Evolutionary conservation across 805 yeast species (phyloP).

Genomic region (Lachancea dasiensis): DNA sequence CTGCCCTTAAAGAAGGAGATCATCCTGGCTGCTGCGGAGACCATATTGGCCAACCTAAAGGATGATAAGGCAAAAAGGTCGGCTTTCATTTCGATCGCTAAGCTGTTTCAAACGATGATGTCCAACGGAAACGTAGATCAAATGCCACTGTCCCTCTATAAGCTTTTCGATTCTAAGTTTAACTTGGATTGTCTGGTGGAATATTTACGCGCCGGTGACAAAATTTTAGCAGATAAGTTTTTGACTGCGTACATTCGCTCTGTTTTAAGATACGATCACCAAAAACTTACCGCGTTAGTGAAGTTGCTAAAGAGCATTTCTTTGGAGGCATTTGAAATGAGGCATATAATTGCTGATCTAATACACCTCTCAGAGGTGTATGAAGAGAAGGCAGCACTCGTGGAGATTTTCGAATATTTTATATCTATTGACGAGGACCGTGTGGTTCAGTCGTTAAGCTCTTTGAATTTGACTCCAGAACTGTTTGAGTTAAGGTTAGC

Average conservation of each 20-base stretch:
- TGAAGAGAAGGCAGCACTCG: conserved; percentile 36
- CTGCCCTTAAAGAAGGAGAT: conserved; percentile 53
- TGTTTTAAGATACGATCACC: conserved; percentile 39
- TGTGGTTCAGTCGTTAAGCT: conserved; percentile 36
- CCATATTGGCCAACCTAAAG: conserved; percentile 45
- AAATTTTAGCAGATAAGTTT: conserved; percentile 36
- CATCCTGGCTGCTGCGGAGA: conserved; percentile 53
- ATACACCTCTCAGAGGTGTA: conserved; percentile 34
- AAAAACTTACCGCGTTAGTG: conserved; percentile 33
- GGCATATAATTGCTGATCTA: conserved; percentile 35
- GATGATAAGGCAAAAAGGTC: conserved; percentile 35
- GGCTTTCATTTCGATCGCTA: conserved; percentile 43
- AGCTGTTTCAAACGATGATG: conserved; percentile 43
- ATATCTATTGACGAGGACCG: conserved; percentile 34
- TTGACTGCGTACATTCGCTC: conserved; percentile 41
- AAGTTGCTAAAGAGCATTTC: conserved; percentile 32
- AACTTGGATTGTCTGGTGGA: conserved; percentile 16
- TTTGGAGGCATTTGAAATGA: conserved; percentile 35
- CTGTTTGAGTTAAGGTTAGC: conserved; percentile 61
- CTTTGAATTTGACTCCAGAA: conserved; percentile 36
- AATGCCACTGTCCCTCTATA: conserved; percentile 35
- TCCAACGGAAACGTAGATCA: conserved; percentile 38
- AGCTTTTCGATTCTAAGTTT: conserved; percentile 27
- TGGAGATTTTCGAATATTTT: conserved; percentile 37
- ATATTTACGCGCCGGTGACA: conserved; percentile 23